Evolutionary conservation across 306 rosid species (phyloP).

Genomic region (Chamaecrista fasciculata): DNA sequence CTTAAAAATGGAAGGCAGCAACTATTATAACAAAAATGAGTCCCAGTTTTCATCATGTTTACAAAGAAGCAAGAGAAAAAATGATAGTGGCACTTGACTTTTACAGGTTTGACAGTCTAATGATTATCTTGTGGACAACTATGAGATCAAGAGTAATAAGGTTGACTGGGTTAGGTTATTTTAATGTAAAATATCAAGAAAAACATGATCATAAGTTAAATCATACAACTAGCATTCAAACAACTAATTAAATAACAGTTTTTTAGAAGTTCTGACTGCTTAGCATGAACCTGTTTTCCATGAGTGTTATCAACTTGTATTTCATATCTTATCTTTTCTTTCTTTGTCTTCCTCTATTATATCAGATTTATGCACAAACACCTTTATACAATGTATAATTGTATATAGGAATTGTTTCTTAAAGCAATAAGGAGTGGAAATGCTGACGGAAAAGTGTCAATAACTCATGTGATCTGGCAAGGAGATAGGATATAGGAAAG

Average conservation of each 20-base stretch:
- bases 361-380: not conserved
- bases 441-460: not conserved
- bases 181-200: conserved; percentile 2
- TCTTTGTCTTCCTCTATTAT: not conserved
- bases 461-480: not conserved
- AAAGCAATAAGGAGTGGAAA: not conserved
- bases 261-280: not conserved
- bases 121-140: conserved; percentile 3
- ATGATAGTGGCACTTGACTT: not conserved
- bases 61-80: conserved; percentile 15
- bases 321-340: not conserved
- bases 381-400: no score
- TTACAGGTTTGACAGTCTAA: not conserved
- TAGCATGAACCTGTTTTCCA: not conserved
- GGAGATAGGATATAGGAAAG: not conserved
- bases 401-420: not conserved
- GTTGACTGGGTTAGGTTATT: not conserved
- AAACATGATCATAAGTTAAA: not conserved
- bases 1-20: conserved; percentile 11
- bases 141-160: not conserved
- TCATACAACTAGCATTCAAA: conserved; percentile 1
- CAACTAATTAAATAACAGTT: not conserved
- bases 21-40: conserved; percentile 2
- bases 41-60: not conserved
- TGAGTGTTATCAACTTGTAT: not conserved